Conservation (phyloP, 495 filamentous ascomycete species). For the Coniosporium apollinis region DNA sequence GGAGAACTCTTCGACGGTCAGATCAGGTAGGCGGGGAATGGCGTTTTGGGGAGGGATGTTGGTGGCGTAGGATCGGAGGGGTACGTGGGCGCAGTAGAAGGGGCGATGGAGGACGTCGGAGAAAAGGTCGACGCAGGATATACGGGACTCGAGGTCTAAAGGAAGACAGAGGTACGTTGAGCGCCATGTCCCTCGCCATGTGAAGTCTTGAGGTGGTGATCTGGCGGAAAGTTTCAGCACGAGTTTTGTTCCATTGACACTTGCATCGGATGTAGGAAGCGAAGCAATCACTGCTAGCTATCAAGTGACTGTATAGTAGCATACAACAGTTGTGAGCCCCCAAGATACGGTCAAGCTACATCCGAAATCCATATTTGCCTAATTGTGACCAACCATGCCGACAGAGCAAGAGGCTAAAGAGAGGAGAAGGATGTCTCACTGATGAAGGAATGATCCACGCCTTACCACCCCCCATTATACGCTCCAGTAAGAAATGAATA, state of each 20-base stretch:
- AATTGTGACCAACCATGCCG: too few relatives aligned
- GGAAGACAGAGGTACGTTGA: constrained; percentile 57
- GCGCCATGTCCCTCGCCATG: constrained; percentile 80
- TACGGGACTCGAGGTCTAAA: constrained; percentile 25
- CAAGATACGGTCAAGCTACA: too few relatives aligned
- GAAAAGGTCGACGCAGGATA: constrained; percentile 66
- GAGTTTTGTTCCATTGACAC: too few relatives aligned
- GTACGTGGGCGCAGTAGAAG: constrained; percentile 71
- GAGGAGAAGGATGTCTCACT: too few relatives aligned
- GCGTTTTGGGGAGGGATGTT: constrained; percentile 58
- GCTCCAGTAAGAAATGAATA: too few relatives aligned
- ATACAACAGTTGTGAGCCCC: too few relatives aligned
- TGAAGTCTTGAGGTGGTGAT: constrained; percentile 28
- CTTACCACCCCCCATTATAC: too few relatives aligned
- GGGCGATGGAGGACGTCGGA: constrained; percentile 85
- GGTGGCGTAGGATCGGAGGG: constrained; percentile 43
- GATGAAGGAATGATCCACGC: too few relatives aligned
- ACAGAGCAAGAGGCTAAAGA: too few relatives aligned
- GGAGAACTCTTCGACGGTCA: constrained; percentile 59
- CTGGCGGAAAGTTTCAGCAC: too few relatives aligned
- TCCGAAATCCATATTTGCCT: too few relatives aligned
- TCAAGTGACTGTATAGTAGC: too few relatives aligned
- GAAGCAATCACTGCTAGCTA: constrained; percentile 11
- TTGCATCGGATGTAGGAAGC: constrained; percentile 3
- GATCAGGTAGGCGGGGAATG: constrained; percentile 50